phyloP scores from a whole-genome alignment of 2,329 filamentous ascomycete genomes.

The Exophiala bonariae region DNA sequence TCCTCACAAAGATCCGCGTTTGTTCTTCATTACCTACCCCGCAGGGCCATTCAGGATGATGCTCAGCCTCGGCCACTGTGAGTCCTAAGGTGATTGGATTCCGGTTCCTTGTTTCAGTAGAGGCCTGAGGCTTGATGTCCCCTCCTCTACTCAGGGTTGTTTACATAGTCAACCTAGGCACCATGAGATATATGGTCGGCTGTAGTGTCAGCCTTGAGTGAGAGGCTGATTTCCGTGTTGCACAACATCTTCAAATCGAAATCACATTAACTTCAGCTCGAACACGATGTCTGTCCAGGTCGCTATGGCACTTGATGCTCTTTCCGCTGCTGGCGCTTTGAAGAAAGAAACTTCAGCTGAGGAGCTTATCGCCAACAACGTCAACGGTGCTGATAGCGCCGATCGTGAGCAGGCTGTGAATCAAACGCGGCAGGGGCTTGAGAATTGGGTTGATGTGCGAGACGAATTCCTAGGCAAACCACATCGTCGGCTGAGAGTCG shows the following conservation, averaged over 20 bases:
- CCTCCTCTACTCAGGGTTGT: neutral
- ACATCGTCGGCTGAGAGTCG: slow-evolving; percentile 12
- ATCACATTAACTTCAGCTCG: neutral
- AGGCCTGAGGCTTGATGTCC: too few relatives aligned
- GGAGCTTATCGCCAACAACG: neutral
- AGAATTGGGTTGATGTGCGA: slow-evolving; percentile 10
- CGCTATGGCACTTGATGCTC: slow-evolving; percentile 1
- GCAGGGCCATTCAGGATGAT: too few relatives aligned
- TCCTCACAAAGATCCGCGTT: neutral
- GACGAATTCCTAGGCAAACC: slow-evolving; percentile 12
- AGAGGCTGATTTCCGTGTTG: neutral
- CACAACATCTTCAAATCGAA: neutral
- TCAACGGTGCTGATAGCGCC: slow-evolving; percentile 4
- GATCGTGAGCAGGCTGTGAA: too few relatives aligned
- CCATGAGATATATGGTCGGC: neutral
- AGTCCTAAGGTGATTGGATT: too few relatives aligned
- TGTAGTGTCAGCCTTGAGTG: neutral
- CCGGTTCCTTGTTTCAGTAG: too few relatives aligned
- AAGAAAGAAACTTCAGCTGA: slow-evolving; percentile 1
- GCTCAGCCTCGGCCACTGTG: too few relatives aligned
- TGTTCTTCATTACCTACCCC: too few relatives aligned
- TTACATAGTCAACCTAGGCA: neutral
- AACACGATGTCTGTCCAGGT: too few relatives aligned
- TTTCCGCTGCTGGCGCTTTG: slow-evolving; percentile 3
- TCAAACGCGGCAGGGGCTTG: too few relatives aligned